Percentiles rank a stretch among this genome's conserved stretches.
Evolutionary conservation across 768 basidiomycete genomes (phyloP).

Genomic region (Kwoniella bestiolae): DNA sequence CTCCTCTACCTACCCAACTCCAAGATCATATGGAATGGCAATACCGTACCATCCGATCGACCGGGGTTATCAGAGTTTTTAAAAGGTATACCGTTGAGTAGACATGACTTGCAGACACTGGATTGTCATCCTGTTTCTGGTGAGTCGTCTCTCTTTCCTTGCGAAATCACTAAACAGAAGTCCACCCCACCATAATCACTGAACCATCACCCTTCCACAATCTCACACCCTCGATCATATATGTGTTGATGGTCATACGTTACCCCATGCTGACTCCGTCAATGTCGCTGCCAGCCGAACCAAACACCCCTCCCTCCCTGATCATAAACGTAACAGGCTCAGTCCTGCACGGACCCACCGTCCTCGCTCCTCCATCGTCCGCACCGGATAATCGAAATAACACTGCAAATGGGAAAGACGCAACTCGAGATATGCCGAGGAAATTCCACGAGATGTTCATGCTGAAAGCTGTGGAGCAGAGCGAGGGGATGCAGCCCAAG

Average conservation of each 20-base stretch:
- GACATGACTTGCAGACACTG: slow-evolving; percentile 51
- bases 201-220: too few relatives aligned
- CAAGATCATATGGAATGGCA: slow-evolving; percentile 53
- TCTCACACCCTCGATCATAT: not conserved
- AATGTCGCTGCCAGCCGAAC: too few relatives aligned
- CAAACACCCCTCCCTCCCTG: slow-evolving; percentile 37
- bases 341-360: slow-evolving; percentile 46
- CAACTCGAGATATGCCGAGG: slow-evolving; percentile 38
- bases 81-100: slow-evolving; percentile 38
- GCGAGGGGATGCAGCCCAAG: slow-evolving; percentile 50
- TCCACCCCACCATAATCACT: slow-evolving; percentile 1
- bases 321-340: slow-evolving; percentile 51
- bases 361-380: slow-evolving; percentile 25
- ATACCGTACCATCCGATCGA: slow-evolving; percentile 26
- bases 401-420: slow-evolving; percentile 15
- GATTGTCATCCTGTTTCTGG: slow-evolving; percentile 51
- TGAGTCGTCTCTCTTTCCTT: slow-evolving; percentile 17
- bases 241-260: too few relatives aligned
- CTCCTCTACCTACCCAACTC: slow-evolving; percentile 43
- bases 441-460: slow-evolving; percentile 55
- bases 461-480: slow-evolving; percentile 43
- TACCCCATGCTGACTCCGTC: too few relatives aligned
- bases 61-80: slow-evolving; percentile 36
- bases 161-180: not conserved
- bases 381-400: slow-evolving; percentile 15